phyloP scores from a whole-genome alignment of 2,329 filamentous ascomycete genomes.

The Knufia fluminis region DNA sequence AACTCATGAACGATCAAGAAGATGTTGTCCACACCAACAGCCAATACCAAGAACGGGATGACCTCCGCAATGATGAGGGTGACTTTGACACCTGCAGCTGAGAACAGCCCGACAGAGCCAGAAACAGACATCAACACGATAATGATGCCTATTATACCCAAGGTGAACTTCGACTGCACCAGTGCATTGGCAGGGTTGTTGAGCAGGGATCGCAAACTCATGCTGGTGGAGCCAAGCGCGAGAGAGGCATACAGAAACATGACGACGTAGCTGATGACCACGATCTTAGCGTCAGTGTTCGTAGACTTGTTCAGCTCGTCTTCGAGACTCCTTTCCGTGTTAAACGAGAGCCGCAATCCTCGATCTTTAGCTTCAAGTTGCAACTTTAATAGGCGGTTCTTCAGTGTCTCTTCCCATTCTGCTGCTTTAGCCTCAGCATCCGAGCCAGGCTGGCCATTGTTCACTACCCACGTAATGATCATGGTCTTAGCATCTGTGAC shows the following conservation, averaged over 20 bases:
- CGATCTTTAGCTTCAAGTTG: constrained; percentile 69
- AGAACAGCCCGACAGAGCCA: constrained; percentile 89
- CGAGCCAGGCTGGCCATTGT: constrained; percentile 69
- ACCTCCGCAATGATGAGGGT: constrained; percentile 97
- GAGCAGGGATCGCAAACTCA: constrained; percentile 67
- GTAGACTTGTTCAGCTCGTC: constrained; percentile 96
- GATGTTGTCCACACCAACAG: constrained; percentile 97
- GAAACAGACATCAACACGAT: constrained; percentile 98
- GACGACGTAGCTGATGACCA: constrained; percentile 91
- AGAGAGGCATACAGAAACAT: constrained; percentile 98
- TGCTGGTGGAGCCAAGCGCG: constrained; percentile 77
- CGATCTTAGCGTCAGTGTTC: constrained; percentile 95
- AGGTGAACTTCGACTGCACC: constrained; percentile 91
- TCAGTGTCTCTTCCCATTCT: constrained; percentile 80
- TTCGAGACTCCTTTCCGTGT: constrained; percentile 87
- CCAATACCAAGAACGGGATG: constrained; percentile 92
- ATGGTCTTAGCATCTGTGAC: constrained; percentile 63
- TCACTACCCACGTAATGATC: constrained; percentile 89
- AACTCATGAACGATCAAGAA: constrained; percentile 98
- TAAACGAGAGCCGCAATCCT: constrained; percentile 84
- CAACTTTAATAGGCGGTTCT: constrained; percentile 62
- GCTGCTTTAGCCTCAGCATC: constrained; percentile 62
- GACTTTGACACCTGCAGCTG: constrained; percentile 81
- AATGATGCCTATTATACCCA: constrained; percentile 86
- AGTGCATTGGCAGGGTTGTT: constrained; percentile 74